phyloP scores from a whole-genome alignment of 768 basidiomycete genomes.

The Rhizopogon roseolus region DNA sequence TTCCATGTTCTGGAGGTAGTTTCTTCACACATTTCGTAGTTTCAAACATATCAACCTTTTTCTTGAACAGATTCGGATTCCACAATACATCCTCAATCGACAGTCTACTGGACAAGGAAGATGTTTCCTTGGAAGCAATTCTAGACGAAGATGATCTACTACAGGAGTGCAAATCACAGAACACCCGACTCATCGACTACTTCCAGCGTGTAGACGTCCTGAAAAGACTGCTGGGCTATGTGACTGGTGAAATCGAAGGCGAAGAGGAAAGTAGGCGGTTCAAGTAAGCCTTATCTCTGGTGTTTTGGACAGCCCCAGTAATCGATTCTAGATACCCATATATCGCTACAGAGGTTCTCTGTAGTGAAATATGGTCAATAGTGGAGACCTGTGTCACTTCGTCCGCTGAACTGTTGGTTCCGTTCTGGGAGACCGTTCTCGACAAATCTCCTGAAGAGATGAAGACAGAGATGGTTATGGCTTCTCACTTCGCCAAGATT shows the following conservation, averaged over 20 bases:
- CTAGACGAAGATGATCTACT: constrained; percentile 92
- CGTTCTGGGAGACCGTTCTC: constrained; percentile 90
- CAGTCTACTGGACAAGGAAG: constrained; percentile 85
- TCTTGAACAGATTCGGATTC: constrained; percentile 72
- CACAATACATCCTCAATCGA: constrained; percentile 88
- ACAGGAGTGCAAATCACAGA: constrained; percentile 94
- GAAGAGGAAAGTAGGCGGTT: constrained; percentile 75
- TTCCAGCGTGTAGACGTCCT: constrained; percentile 80
- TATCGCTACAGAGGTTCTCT: constrained; percentile 90
- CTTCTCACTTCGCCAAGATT: constrained; percentile 92
- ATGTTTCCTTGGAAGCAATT: constrained; percentile 84
- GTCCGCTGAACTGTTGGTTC: constrained; percentile 64
- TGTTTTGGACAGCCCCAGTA: not conserved
- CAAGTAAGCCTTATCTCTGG: constrained; percentile 46
- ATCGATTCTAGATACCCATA: constrained; percentile 70
- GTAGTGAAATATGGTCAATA: constrained; percentile 94
- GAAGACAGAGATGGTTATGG: constrained; percentile 82
- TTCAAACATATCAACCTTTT: constrained; percentile 5
- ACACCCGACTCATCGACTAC: constrained; percentile 84
- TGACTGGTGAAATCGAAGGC: constrained; percentile 80
- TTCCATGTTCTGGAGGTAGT: constrained; percentile 48
- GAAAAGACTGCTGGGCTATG: constrained; percentile 76
- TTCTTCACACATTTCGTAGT: not conserved
- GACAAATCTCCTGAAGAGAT: constrained; percentile 81
- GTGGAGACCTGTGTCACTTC: constrained; percentile 82